phyloP scores from a whole-genome alignment of 768 basidiomycete genomes.

The Daedalea quercina region DNA sequence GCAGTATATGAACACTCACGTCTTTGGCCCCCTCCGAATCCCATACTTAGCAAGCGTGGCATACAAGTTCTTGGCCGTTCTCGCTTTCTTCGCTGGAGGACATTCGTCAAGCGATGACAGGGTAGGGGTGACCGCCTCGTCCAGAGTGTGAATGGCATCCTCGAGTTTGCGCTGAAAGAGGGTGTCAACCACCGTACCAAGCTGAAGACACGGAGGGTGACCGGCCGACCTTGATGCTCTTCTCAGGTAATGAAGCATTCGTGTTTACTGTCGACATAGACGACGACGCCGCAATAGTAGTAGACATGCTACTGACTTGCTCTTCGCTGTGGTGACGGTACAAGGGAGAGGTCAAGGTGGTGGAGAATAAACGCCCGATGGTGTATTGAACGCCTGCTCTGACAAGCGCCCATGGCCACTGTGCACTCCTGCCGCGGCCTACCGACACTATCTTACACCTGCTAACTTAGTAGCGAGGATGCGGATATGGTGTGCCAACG shows the following conservation, averaged over 20 bases:
- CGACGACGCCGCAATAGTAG: constrained; percentile 4
- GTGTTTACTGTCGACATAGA: constrained; percentile 2
- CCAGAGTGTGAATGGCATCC: constrained; percentile 69
- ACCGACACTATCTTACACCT: too few species aligned
- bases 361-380: not conserved
- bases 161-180: constrained; percentile 64
- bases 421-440: too few species aligned
- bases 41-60: constrained; percentile 77
- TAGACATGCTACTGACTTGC: not conserved
- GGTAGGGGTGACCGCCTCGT: constrained; percentile 47
- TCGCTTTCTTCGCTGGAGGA: constrained; percentile 47
- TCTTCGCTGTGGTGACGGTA: not conserved
- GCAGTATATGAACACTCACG: constrained; percentile 18
- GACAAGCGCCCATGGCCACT: too few species aligned
- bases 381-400: too few species aligned
- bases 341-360: not conserved
- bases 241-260: constrained; percentile 6
- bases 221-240: constrained; percentile 16
- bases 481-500: too few species aligned
- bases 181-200: constrained; percentile 11
- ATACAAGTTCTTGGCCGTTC: constrained; percentile 56
- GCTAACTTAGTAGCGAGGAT: too few species aligned
- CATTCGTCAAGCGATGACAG: constrained; percentile 16
- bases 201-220: not conserved
- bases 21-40: constrained; percentile 43